Base-by-base conservation (phyloP, 805 yeast genomes). In the Starmerella cellae region DNA sequence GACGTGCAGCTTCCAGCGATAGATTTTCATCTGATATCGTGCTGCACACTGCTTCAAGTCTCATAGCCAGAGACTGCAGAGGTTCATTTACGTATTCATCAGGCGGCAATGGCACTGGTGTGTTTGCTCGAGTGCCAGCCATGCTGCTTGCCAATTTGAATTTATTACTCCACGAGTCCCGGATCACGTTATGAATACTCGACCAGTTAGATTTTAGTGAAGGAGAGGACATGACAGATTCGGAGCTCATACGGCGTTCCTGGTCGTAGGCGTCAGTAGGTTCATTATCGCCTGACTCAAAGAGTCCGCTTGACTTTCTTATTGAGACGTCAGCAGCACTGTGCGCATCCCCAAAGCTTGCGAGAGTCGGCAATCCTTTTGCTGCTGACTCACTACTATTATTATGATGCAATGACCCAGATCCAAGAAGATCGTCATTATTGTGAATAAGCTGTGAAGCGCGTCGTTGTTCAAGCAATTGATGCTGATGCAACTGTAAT, bases 31-130 rank as follows among this genome's bases (percentile, higher is more conserved):
- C 35, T 4, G 36, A 8, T 13, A 42, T 14, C 13, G 45, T 19
- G 9, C 29, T 23, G 32, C 54, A 45, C 3, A 42, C 23, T 2
- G 48, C 48, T 17, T 50, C 54, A 9, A 50, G 32, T 8, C 43
- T 17, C 16, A 9, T 19, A 5, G 58, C 60, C 30, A 60, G 56
- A 22, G 65, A 59, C 60, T 56, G 42, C 33, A 39, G 16, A n/a
- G 34, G 34, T 8, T 31, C 34, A 21, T 5, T 16, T 5, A 17
- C 34, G 11, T 6, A 8, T 13, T 24, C 28, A 8, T 9, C 11
- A 9, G 28, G 28, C 28, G 28, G 11, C 28, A 24, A 24, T 8
- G 13, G 13, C 13, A 8, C 28, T 9, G 28, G 28, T n/a, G n/a
- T n/a, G n/a, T n/a, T n/a, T 8, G 28, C 11, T 24, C 28, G 8